phyloP scores from a whole-genome alignment of 225 moss, liverwort and hornwort genomes.

The Bryum argenteum region DNA sequence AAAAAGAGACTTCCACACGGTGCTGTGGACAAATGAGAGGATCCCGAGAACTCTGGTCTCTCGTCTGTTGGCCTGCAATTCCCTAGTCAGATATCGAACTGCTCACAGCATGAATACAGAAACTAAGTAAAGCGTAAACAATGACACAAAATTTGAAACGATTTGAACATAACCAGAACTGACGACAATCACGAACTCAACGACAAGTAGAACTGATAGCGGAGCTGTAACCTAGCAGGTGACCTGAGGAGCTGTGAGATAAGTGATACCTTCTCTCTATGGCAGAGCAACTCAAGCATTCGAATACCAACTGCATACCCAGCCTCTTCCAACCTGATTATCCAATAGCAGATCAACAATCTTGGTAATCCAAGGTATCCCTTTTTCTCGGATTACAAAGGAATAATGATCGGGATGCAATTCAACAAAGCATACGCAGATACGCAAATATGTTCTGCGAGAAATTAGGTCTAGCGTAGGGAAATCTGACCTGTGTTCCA shows the following conservation, averaged over 20 bases:
- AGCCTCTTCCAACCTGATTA: constrained; percentile 80
- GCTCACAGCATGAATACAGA: neutral
- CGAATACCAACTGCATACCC: constrained; percentile 80
- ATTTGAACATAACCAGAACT: constrained; percentile 2
- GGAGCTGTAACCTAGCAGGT: neutral
- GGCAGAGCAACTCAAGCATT: constrained; percentile 77
- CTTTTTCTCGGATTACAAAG: no score
- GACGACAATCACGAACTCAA: constrained; percentile 9
- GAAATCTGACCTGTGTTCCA: constrained; percentile 68
- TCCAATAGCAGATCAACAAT: constrained; percentile 14
- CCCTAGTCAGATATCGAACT: constrained; percentile 7
- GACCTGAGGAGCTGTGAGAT: neutral
- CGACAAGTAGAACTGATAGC: neutral
- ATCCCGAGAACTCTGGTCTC: constrained; percentile 90
- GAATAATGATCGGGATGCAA: neutral
- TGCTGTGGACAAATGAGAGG: constrained; percentile 92
- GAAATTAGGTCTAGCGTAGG: neutral
- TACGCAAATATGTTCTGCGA: neutral
- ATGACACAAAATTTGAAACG: neutral
- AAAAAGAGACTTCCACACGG: constrained; percentile 86
- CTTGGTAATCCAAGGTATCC: no score
- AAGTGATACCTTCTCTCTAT: constrained; percentile 78
- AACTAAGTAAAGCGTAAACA: constrained; percentile 8
- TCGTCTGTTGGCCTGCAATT: constrained; percentile 75
- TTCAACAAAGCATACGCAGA: neutral